These are phyloP conservation scores for Colletotrichum phormii DNA, from an alignment of 2,329 filamentous ascomycete species.

Conservation along the genomic window DNA sequence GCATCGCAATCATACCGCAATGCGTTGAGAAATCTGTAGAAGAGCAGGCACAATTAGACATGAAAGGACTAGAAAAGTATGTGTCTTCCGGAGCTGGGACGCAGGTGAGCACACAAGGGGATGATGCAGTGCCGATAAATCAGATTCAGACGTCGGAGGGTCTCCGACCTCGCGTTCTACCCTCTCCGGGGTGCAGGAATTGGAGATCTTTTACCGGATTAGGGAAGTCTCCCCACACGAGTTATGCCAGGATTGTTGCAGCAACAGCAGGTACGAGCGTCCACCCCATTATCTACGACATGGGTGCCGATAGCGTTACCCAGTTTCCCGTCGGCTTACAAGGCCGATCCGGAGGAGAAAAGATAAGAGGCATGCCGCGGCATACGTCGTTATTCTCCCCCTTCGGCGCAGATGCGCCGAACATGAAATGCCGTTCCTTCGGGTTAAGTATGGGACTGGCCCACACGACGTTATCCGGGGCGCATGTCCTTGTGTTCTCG, in stretches of 20 bases:
- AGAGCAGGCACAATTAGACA: background rate
- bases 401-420: background rate
- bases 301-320: constrained; percentile 20
- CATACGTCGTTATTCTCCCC: background rate
- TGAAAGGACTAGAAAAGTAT: background rate
- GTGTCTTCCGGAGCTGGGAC: too few species aligned
- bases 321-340: constrained; percentile 17
- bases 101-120: background rate
- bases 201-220: constrained; percentile 18
- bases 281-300: background rate
- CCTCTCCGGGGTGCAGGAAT: constrained; percentile 15
- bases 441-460: background rate
- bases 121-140: constrained; percentile 5
- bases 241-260: constrained; percentile 3
- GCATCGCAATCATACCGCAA: background rate
- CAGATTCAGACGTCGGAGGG: constrained; percentile 8
- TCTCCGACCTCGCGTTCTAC: constrained; percentile 26
- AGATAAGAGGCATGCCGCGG: constrained; percentile 14
- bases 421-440: background rate
- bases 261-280: background rate
- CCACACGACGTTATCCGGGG: background rate
- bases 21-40: background rate
- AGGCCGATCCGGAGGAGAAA: constrained; percentile 23
- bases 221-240: constrained; percentile 6
- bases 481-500: background rate